Evolutionary conservation across 805 yeast genomes (phyloP).

Genomic region (Zygosaccharomyces kombuchaensis): DNA sequence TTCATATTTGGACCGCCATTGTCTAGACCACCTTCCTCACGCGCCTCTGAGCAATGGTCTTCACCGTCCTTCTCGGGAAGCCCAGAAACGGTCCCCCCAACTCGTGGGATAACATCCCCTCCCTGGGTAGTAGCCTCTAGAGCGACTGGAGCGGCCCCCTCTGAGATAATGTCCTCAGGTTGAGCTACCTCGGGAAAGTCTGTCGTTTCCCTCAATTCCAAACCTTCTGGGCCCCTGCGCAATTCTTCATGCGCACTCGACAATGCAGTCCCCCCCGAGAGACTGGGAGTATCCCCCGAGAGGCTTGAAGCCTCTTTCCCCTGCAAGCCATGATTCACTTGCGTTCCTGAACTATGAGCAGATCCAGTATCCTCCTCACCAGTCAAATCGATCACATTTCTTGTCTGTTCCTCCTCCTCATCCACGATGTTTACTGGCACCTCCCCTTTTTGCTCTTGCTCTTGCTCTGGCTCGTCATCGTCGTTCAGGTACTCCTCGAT

Average conservation of each 20-base stretch:
- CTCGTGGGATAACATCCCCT: too few relatives aligned
- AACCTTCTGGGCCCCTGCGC: too few relatives aligned
- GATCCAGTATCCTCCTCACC: constrained; percentile 1
- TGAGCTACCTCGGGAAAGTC: too few relatives aligned
- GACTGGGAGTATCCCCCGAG: background rate
- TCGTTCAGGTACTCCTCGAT: constrained; percentile 25
- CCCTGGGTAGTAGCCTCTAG: too few relatives aligned
- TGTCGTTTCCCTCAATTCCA: too few relatives aligned
- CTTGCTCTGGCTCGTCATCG: constrained; percentile 5
- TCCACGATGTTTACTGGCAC: constrained; percentile 11
- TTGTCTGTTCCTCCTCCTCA: background rate
- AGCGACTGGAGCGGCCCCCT: too few relatives aligned
- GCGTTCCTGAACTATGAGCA: background rate
- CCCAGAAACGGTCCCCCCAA: too few relatives aligned
- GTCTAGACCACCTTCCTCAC: too few relatives aligned
- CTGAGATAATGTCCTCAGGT: too few relatives aligned
- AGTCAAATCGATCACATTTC: constrained; percentile 3
- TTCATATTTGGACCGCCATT: too few relatives aligned
- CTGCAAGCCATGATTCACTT: background rate
- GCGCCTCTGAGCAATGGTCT: too few relatives aligned
- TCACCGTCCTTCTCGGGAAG: too few relatives aligned
- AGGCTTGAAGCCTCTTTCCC: background rate
- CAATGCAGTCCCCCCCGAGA: background rate
- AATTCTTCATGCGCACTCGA: background rate
- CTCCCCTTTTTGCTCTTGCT: background rate